Evolutionary conservation across 768 basidiomycete species (phyloP).

Genomic region (Leccinum imitatum): DNA sequence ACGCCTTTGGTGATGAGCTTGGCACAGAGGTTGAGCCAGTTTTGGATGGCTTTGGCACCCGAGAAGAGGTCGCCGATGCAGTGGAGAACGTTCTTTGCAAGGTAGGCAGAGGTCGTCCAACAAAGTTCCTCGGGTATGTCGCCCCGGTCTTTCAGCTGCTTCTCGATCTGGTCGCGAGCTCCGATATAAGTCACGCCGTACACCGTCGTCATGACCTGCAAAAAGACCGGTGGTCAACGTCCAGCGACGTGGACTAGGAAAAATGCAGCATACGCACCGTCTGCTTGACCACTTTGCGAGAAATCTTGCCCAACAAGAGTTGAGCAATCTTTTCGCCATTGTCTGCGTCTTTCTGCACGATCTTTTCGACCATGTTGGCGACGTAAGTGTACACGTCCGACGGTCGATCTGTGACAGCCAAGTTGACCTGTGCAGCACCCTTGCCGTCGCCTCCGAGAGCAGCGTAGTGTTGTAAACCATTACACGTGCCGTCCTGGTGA

Average conservation of each 20-base stretch:
- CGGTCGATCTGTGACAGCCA: conserved; percentile 78
- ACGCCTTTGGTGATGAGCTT: conserved; percentile 85
- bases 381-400: conserved; percentile 96
- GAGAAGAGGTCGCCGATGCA: conserved; percentile 92
- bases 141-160: conserved; percentile 73
- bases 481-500: conserved; percentile 98
- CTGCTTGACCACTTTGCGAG: conserved; percentile 96
- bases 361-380: conserved; percentile 77
- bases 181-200: conserved; percentile 97
- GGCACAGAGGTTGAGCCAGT: conserved; percentile 83
- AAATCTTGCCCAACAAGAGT: conserved; percentile 72
- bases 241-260: background rate
- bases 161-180: conserved; percentile 92
- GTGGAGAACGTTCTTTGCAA: conserved; percentile 73
- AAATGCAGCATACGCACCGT: conserved; percentile 54
- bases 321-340: conserved; percentile 53
- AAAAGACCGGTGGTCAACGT: background rate
- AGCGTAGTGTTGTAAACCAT: conserved; percentile 97
- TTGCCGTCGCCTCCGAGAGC: conserved; percentile 90
- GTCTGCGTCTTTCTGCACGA: conserved; percentile 55
- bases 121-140: conserved; percentile 72
- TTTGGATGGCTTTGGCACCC: conserved; percentile 90
- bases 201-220: conserved; percentile 95
- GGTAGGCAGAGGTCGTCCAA: conserved; percentile 73
- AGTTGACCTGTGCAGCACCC: conserved; percentile 92